Percentiles rank a stretch among this genome's conserved stretches.
Conservation (phyloP, 1,284 basidiomycete genomes). For the Grifola frondosa region DNA sequence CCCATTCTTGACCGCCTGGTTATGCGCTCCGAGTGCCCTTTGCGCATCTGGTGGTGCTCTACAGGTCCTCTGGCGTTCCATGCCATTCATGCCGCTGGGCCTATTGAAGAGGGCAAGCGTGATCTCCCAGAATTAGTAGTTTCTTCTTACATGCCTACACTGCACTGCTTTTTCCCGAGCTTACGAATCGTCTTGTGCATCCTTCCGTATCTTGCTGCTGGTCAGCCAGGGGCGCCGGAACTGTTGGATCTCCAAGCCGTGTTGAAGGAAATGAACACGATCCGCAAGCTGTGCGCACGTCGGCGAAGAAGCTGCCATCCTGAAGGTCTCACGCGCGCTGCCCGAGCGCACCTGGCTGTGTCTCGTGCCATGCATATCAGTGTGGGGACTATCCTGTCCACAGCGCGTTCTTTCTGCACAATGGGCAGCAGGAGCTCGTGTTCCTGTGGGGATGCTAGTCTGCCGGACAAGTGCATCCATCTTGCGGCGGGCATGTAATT, state of each 20-base stretch:
- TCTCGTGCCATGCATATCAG: constrained; percentile 22
- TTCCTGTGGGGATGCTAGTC: constrained; percentile 23
- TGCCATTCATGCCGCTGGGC: constrained; percentile 27
- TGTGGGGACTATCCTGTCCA: constrained; percentile 8
- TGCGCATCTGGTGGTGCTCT: constrained; percentile 24
- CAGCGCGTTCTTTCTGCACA: constrained; percentile 16
- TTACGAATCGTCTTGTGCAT: background rate
- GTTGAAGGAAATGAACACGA: constrained; percentile 2
- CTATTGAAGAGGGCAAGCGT: constrained; percentile 7
- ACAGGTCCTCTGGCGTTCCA: constrained; percentile 24
- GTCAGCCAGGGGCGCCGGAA: constrained; percentile 3
- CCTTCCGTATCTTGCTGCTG: constrained; percentile 2
- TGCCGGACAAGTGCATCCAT: constrained; percentile 23
- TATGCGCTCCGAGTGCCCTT: background rate
- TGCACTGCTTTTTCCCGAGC: constrained; percentile 12
- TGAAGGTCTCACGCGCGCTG: constrained; percentile 7
- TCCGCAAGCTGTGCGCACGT: constrained; percentile 5
- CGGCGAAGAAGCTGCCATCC: constrained; percentile 2
- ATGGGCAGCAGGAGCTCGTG: constrained; percentile 19
- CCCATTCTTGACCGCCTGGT: background rate
- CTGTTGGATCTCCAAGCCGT: constrained; percentile 5
- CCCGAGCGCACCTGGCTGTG: constrained; percentile 14
- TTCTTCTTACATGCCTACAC: constrained; percentile 27
- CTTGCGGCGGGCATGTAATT: constrained; percentile 27
- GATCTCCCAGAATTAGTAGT: constrained; percentile 17